Conservation (phyloP, 2,329 filamentous ascomycete species). For the Didymellaceae sp. region DNA sequence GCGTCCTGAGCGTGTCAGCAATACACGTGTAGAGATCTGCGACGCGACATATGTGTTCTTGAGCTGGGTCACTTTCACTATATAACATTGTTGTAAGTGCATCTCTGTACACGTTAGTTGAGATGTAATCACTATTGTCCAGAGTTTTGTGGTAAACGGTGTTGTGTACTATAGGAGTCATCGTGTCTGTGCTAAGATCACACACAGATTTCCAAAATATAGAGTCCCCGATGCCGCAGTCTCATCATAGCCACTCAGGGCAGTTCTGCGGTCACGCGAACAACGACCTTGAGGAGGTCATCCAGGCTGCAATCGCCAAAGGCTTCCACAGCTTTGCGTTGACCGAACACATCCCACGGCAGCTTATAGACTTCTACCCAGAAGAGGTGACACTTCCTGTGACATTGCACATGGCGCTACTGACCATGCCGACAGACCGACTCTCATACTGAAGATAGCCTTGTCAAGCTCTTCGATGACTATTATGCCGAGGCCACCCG, state of each 20-base stretch:
- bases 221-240: constrained; percentile 77
- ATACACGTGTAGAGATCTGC: neutral
- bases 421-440: constrained; percentile 26
- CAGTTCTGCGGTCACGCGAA: constrained; percentile 92
- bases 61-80: neutral
- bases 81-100: too few species aligned
- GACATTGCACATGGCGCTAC: neutral
- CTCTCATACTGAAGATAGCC: constrained; percentile 39
- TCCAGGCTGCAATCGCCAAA: constrained; percentile 77
- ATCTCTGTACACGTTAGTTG: neutral
- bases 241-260: constrained; percentile 96
- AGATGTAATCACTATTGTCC: neutral
- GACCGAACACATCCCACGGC: constrained; percentile 94
- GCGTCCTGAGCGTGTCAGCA: constrained; percentile 6
- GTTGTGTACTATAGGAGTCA: too few species aligned
- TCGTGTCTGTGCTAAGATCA: neutral
- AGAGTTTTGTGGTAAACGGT: too few species aligned
- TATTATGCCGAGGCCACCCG: constrained; percentile 79
- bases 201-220: neutral
- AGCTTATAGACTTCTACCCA: constrained; percentile 82
- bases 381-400: constrained; percentile 70
- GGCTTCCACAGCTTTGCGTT: constrained; percentile 85
- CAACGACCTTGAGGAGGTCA: constrained; percentile 81
- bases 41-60: neutral
- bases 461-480: constrained; percentile 64